Evolutionary conservation across 2,329 filamentous ascomycete genomes (phyloP).

Genomic region (Aspergillus ibericus): DNA sequence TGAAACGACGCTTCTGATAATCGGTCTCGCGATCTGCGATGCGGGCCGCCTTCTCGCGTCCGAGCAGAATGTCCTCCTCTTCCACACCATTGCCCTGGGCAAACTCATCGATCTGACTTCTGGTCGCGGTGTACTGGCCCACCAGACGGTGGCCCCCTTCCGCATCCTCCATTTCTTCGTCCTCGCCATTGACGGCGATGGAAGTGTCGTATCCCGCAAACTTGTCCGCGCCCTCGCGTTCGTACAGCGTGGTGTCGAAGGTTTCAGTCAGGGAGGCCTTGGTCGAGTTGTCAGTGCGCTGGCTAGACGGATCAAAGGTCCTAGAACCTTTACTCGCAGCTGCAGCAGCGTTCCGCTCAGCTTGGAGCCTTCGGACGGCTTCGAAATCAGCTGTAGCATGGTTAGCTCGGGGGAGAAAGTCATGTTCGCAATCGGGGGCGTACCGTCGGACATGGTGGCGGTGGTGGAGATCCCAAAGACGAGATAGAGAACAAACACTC

Average conservation of each 20-base stretch:
- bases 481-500: conserved; percentile 27
- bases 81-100: conserved; percentile 80
- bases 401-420: conserved; percentile 24
- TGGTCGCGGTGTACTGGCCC: conserved; percentile 93
- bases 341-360: conserved; percentile 82
- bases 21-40: conserved; percentile 94
- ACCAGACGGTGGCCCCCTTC: conserved; percentile 77
- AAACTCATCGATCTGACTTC: conserved; percentile 91
- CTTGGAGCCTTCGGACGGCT: conserved; percentile 81
- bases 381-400: conserved; percentile 71
- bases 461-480: conserved; percentile 23
- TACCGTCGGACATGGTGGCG: conserved; percentile 48
- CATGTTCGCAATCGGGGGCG: conserved; percentile 17
- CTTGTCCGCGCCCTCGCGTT: conserved; percentile 72
- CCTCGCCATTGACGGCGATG: conserved; percentile 74
- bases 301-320: conserved; percentile 73
- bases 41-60: conserved; percentile 82
- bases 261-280: conserved; percentile 86
- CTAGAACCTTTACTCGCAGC: conserved; percentile 77
- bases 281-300: conserved; percentile 79
- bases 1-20: conserved; percentile 93
- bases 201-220: conserved; percentile 90
- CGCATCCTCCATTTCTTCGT: conserved; percentile 74
- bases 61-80: conserved; percentile 85
- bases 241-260: conserved; percentile 87